phyloP scores from a whole-genome alignment of 768 basidiomycete genomes.

The Mycena galopus region DNA sequence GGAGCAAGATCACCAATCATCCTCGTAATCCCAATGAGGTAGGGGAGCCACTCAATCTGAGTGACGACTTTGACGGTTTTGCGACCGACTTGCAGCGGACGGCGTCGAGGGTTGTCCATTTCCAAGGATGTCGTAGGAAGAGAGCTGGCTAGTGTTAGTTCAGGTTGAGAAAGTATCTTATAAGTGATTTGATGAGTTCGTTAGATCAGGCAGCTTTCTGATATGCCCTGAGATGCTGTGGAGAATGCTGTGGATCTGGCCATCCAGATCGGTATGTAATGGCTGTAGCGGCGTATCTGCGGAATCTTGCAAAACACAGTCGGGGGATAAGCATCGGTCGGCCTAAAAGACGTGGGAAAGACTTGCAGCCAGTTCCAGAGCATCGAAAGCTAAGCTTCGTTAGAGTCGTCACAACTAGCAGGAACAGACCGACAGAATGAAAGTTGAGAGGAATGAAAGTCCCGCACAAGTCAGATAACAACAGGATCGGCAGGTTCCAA shows the following conservation, averaged over 20 bases:
- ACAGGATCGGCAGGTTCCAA: too few species aligned
- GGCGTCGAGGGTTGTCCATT: constrained; percentile 1
- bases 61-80: background rate
- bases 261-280: background rate
- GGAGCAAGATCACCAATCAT: constrained; percentile 8
- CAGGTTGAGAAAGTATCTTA: background rate
- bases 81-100: background rate
- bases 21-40: constrained; percentile 1
- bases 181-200: background rate
- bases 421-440: too few species aligned
- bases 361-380: too few species aligned
- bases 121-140: background rate
- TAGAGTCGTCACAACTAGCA: too few species aligned
- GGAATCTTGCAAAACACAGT: too few species aligned
- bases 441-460: too few species aligned
- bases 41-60: constrained; percentile 5
- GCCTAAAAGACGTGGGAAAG: too few species aligned
- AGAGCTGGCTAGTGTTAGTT: background rate
- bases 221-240: background rate
- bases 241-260: background rate
- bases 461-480: too few species aligned
- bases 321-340: too few species aligned
- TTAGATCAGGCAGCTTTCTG: background rate
- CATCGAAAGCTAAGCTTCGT: too few species aligned
- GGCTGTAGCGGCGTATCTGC: too few species aligned